phyloP scores from a whole-genome alignment of 1,139 yeast genomes.

The Hyphopichia wangnamkhiaoensis region DNA sequence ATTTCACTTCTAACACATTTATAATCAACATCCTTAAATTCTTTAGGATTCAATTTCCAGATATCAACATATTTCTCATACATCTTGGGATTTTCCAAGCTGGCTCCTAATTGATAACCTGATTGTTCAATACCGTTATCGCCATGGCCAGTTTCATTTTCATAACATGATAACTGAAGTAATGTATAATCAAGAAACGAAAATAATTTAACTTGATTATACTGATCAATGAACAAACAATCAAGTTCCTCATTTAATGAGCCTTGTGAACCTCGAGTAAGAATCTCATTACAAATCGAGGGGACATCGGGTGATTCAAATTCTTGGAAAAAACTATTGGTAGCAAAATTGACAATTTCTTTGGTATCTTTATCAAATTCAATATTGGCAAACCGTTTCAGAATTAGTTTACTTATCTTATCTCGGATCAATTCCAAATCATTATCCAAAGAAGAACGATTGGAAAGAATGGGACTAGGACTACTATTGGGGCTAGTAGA shows the following conservation, averaged over 20 bases:
- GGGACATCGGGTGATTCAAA: conserved; percentile 8
- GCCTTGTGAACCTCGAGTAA: conserved; percentile 6
- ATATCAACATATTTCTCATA: conserved; percentile 8
- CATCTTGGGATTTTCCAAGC: conserved; percentile 7
- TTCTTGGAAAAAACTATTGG: conserved; percentile 9
- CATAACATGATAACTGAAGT: background rate
- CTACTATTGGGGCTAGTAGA: too few species aligned
- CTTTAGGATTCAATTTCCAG: conserved; percentile 8
- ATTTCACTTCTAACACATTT: conserved; percentile 5
- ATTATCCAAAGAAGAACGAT: background rate
- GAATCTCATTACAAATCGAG: conserved; percentile 9
- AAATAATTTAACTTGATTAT: conserved; percentile 7
- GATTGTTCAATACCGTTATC: background rate
- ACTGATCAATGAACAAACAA: conserved; percentile 5
- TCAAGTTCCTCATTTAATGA: conserved; percentile 9
- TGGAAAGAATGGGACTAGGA: too few species aligned
- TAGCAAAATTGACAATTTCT: conserved; percentile 5
- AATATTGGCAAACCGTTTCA: conserved; percentile 5
- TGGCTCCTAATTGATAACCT: background rate
- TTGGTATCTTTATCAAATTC: conserved; percentile 1
- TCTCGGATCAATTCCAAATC: background rate
- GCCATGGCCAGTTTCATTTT: too few species aligned
- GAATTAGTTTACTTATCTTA: background rate
- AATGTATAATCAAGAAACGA: conserved; percentile 3
- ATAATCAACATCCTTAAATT: conserved; percentile 7